phyloP scores from a whole-genome alignment of 2,329 filamentous ascomycete genomes.

The Periconia macrospinosa region DNA sequence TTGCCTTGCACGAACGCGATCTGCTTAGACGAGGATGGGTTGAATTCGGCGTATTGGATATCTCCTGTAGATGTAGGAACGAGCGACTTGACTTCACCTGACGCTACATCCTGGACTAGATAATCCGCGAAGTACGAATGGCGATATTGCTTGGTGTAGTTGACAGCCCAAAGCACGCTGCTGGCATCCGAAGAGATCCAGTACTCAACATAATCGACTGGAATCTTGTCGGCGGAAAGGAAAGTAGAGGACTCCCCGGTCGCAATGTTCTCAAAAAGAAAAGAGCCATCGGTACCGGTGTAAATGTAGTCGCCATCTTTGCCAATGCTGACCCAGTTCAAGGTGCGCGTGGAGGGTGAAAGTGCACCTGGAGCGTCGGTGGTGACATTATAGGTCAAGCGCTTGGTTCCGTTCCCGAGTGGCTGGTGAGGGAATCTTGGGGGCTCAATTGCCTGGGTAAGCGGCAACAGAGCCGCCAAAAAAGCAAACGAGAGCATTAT shows the following conservation, averaged over 20 bases:
- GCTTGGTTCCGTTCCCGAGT: slow-evolving; percentile 57
- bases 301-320: slow-evolving; percentile 66
- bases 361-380: slow-evolving; percentile 46
- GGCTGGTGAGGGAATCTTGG: slow-evolving; percentile 59
- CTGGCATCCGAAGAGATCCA: slow-evolving; percentile 64
- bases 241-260: slow-evolving; percentile 61
- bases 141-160: slow-evolving; percentile 69
- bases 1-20: slow-evolving; percentile 70
- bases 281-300: slow-evolving; percentile 51
- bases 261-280: slow-evolving; percentile 65
- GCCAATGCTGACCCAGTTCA: slow-evolving; percentile 61
- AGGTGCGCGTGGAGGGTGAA: slow-evolving; percentile 50
- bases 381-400: slow-evolving; percentile 64
- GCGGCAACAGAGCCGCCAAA: slow-evolving; percentile 28
- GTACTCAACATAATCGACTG: slow-evolving; percentile 58
- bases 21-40: slow-evolving; percentile 56
- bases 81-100: slow-evolving; percentile 57
- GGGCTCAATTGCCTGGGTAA: slow-evolving; percentile 48
- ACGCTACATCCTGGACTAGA: slow-evolving; percentile 63
- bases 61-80: slow-evolving; percentile 63
- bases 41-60: slow-evolving; percentile 68
- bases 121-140: slow-evolving; percentile 71
- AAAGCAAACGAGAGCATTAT: slow-evolving; percentile 34
- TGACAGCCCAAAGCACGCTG: slow-evolving; percentile 64
- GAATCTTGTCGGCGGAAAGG: slow-evolving; percentile 60